These are phyloP conservation scores for Breynia disticha DNA, from an alignment of 441 rosid species.

Conservation along the genomic window DNA sequence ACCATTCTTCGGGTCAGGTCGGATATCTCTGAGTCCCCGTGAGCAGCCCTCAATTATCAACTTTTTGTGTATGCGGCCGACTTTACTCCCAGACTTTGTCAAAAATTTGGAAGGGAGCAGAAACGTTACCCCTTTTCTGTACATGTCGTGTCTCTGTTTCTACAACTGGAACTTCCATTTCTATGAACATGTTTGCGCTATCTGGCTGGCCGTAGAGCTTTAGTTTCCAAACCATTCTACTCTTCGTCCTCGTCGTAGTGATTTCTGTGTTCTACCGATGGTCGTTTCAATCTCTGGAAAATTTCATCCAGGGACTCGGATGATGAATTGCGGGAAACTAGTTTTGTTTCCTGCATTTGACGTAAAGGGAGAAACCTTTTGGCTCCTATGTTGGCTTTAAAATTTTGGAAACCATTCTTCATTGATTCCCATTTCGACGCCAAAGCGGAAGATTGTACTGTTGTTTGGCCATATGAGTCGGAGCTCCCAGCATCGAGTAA, in stretches of 20 bases:
- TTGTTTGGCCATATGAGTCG: constrained; percentile 24
- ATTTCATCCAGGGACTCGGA: constrained; percentile 74
- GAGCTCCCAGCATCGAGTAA: constrained; percentile 48
- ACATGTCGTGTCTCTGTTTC: constrained; percentile 20
- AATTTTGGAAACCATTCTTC: constrained; percentile 78
- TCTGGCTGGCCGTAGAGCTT: constrained; percentile 17
- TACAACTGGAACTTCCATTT: constrained; percentile 3
- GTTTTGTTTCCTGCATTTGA: constrained; percentile 41
- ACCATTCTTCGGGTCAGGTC: no score
- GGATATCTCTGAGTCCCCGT: no score
- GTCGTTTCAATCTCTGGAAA: constrained; percentile 80
- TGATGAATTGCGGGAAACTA: constrained; percentile 31
- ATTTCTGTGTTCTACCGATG: constrained; percentile 32
- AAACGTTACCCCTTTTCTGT: constrained; percentile 10
- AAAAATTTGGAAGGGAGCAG: no score
- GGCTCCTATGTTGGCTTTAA: constrained; percentile 68
- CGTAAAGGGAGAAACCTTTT: constrained; percentile 59
- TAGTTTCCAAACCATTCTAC: constrained; percentile 14
- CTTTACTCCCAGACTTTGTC: no score
- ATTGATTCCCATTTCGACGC: constrained; percentile 71
- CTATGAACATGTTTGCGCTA: constrained; percentile 8
- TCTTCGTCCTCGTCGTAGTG: constrained; percentile 40
- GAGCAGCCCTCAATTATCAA: no score
- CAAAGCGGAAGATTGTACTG: constrained; percentile 48
- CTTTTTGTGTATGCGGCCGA: no score